These are phyloP conservation scores for Botrytis hyacinthi DNA, from an alignment of 2,329 filamentous ascomycete species.

Conservation along the genomic window DNA sequence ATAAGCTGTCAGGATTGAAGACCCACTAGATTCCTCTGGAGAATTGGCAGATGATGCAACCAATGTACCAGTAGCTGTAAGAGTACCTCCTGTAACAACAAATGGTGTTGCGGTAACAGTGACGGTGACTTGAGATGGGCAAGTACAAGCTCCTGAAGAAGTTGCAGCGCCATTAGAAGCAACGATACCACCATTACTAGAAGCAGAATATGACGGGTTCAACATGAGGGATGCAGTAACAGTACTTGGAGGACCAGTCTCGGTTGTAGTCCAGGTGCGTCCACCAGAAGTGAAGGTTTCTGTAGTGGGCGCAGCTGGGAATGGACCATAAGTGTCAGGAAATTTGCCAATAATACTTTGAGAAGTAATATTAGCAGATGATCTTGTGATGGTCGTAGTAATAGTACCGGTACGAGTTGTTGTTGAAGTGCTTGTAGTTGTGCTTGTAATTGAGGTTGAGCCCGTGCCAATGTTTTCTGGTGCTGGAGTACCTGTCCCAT, in stretches of 20 bases:
- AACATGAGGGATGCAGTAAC: slow-evolving; percentile 11
- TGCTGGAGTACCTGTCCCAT: not conserved
- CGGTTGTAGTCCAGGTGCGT: slow-evolving; percentile 16
- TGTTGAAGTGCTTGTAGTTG: slow-evolving; percentile 4
- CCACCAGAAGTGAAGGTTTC: slow-evolving; percentile 15
- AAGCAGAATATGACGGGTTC: not conserved
- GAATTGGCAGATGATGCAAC: not conserved
- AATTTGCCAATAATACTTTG: slow-evolving; percentile 15
- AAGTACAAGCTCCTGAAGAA: slow-evolving; percentile 3
- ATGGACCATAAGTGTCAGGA: not conserved
- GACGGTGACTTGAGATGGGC: not conserved
- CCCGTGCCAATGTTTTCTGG: not conserved
- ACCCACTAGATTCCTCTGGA: not conserved
- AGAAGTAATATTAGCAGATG: not conserved
- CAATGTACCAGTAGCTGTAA: not conserved
- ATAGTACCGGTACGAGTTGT: slow-evolving; percentile 8
- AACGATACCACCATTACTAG: not conserved
- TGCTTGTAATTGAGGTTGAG: not conserved
- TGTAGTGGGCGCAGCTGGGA: not conserved
- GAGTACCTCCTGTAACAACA: not conserved
- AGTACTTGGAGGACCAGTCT: slow-evolving; percentile 10
- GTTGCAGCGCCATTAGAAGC: not conserved
- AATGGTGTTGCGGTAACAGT: slow-evolving; percentile 15
- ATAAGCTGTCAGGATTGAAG: not conserved
- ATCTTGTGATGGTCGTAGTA: not conserved